Evolutionary conservation across 2,329 filamentous ascomycete species (phyloP).

Genomic region (Diaporthe australafricana): DNA sequence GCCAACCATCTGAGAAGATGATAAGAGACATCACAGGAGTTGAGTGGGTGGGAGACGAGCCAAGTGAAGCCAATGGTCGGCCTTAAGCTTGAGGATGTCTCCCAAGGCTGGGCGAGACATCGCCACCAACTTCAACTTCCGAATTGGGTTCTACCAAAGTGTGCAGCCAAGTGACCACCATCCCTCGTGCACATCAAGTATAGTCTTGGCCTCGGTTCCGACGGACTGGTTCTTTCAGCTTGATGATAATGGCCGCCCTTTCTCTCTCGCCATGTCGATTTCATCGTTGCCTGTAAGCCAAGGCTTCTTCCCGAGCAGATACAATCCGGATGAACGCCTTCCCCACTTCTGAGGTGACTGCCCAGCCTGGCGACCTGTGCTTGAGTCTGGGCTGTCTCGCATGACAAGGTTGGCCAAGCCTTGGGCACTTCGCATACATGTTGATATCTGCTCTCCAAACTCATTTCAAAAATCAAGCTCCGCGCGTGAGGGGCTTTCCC

Average conservation of each 20-base stretch:
- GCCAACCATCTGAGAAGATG: background rate
- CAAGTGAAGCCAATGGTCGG: conserved; percentile 8
- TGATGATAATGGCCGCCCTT: background rate
- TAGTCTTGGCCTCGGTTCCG: background rate
- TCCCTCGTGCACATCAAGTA: background rate
- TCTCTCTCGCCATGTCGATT: background rate
- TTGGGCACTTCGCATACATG: background rate
- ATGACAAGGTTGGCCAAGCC: conserved; percentile 8
- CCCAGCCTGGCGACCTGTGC: background rate
- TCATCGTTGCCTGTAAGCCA: background rate
- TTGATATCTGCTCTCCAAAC: background rate
- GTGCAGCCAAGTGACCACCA: background rate
- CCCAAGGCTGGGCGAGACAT: conserved; percentile 19
- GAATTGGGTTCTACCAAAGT: background rate
- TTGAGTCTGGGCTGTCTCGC: background rate
- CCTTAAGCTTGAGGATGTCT: conserved; percentile 1
- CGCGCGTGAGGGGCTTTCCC: background rate
- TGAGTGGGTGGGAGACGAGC: conserved; percentile 2
- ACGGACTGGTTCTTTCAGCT: background rate
- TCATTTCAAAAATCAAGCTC: background rate
- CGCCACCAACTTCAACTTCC: conserved; percentile 6
- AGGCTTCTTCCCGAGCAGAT: background rate
- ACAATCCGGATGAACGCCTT: background rate
- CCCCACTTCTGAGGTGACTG: conserved; percentile 10
- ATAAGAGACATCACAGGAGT: background rate